Evolutionary conservation across 1,139 yeast species (phyloP).

Genomic region (Geotrichum bryndzae): DNA sequence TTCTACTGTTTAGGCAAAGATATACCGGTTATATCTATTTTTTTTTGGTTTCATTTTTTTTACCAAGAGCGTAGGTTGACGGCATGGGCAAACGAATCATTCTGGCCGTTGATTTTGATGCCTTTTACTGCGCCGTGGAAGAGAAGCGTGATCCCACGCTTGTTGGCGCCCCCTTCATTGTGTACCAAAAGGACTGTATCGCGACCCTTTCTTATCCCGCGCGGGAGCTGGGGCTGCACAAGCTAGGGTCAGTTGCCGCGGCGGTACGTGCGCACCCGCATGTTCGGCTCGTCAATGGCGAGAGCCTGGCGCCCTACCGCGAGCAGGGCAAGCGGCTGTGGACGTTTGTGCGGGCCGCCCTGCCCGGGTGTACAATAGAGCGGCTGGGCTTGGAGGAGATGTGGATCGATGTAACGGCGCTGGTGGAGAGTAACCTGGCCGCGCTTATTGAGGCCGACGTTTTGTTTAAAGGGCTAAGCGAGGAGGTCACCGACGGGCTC

Average conservation of each 20-base stretch:
- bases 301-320: constrained; percentile 32
- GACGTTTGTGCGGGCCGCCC: constrained; percentile 26
- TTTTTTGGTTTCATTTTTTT: no score
- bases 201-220: constrained; percentile 37
- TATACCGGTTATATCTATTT: no score
- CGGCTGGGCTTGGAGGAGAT: constrained; percentile 38
- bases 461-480: constrained; percentile 7
- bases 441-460: constrained; percentile 20
- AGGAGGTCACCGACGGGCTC: constrained; percentile 15
- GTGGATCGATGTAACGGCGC: constrained; percentile 32
- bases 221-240: constrained; percentile 32
- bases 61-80: neutral
- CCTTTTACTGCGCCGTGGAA: constrained; percentile 38
- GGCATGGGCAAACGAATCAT: constrained; percentile 18
- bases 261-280: constrained; percentile 28
- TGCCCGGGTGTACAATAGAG: constrained; percentile 29
- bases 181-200: constrained; percentile 34
- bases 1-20: no score
- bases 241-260: constrained; percentile 27
- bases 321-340: constrained; percentile 33
- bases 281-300: constrained; percentile 35
- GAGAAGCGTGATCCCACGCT: constrained; percentile 31
- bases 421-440: constrained; percentile 23
- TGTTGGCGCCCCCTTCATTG: constrained; percentile 32
- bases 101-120: constrained; percentile 34